Percentiles rank a stretch among this genome's conserved stretches.
Evolutionary conservation across 352 stramenopile species (phyloP).

Genomic region (Pythium volutum): DNA sequence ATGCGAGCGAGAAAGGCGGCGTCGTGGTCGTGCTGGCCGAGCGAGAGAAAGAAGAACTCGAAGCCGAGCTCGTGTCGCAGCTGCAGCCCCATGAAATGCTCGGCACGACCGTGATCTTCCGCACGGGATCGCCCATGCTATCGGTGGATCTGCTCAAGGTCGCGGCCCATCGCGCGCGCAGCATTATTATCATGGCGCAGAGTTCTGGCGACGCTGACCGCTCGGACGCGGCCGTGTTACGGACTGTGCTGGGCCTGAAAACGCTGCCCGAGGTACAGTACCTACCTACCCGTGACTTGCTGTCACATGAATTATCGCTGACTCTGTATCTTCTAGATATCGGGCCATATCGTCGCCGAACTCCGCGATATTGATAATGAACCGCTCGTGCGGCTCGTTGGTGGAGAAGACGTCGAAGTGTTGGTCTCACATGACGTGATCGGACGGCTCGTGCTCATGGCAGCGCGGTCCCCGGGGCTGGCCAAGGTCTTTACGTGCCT

Average conservation of each 20-base stretch:
- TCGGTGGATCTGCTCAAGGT: slow-evolving; percentile 83
- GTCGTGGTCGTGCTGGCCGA: slow-evolving; percentile 79
- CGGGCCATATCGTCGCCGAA: slow-evolving; percentile 86
- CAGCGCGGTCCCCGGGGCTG: slow-evolving; percentile 76
- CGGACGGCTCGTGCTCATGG: slow-evolving; percentile 83
- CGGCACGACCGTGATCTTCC: slow-evolving; percentile 80
- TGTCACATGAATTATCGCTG: slow-evolving; percentile 33
- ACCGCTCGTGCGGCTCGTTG: slow-evolving; percentile 71
- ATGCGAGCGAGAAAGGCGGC: slow-evolving; percentile 81
- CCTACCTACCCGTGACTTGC: too few species aligned
- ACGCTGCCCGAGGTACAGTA: slow-evolving; percentile 49
- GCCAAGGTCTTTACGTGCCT: slow-evolving; percentile 60
- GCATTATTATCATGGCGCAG: slow-evolving; percentile 82
- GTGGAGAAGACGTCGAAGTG: slow-evolving; percentile 75
- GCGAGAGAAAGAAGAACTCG: slow-evolving; percentile 72
- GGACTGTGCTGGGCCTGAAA: slow-evolving; percentile 80
- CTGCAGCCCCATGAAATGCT: slow-evolving; percentile 51
- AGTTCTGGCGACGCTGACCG: slow-evolving; percentile 72
- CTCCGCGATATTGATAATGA: slow-evolving; percentile 88
- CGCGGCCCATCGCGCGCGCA: slow-evolving; percentile 62
- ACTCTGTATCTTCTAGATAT: slow-evolving; percentile 34
- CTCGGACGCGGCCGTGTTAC: slow-evolving; percentile 71
- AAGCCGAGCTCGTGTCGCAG: slow-evolving; percentile 60
- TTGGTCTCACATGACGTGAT: slow-evolving; percentile 88
- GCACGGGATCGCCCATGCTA: slow-evolving; percentile 71